Percentiles rank a stretch among this genome's conserved stretches.
Evolutionary conservation across 805 yeast species (phyloP).

Genomic region (Hyphopichia homilentoma): DNA sequence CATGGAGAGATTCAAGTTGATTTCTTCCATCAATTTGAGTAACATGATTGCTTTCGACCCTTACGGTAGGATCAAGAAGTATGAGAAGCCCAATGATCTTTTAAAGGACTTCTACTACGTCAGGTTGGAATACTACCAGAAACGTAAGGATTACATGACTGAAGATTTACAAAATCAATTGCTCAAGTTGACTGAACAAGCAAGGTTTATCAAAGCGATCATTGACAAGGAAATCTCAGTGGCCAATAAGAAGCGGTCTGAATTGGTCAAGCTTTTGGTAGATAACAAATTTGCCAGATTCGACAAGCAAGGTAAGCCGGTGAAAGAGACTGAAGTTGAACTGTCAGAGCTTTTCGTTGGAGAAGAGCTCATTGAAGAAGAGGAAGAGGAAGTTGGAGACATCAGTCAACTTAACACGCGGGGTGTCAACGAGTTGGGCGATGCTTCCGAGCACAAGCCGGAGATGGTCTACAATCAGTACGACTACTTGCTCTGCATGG

Average conservation of each 20-base stretch:
- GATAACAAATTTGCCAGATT: constrained; percentile 70
- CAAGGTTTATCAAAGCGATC: constrained; percentile 86
- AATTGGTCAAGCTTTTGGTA: constrained; percentile 60
- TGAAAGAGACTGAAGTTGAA: constrained; percentile 37
- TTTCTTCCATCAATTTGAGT: constrained; percentile 61
- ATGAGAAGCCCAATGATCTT: constrained; percentile 72
- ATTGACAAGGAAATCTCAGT: constrained; percentile 70
- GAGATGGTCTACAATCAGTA: constrained; percentile 60
- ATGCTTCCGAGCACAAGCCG: constrained; percentile 41
- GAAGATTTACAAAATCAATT: constrained; percentile 68
- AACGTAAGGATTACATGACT: constrained; percentile 78
- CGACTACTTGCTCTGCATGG: constrained; percentile 89
- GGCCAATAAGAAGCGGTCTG: constrained; percentile 68
- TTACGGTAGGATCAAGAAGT: constrained; percentile 79
- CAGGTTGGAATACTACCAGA: constrained; percentile 85
- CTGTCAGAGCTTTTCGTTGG: constrained; percentile 24
- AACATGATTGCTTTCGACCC: constrained; percentile 98
- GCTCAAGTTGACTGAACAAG: constrained; percentile 74
- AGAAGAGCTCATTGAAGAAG: constrained; percentile 38
- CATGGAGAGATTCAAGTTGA: constrained; percentile 77
- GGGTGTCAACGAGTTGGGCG: constrained; percentile 19
- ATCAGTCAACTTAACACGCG: constrained; percentile 25
- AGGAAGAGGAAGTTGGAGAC: constrained; percentile 38
- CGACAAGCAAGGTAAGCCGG: constrained; percentile 64
- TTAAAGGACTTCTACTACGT: constrained; percentile 81